These are phyloP conservation scores for Podaxis mareebaensis DNA, from an alignment of 768 basidiomycete genomes.

Conservation along the genomic window DNA sequence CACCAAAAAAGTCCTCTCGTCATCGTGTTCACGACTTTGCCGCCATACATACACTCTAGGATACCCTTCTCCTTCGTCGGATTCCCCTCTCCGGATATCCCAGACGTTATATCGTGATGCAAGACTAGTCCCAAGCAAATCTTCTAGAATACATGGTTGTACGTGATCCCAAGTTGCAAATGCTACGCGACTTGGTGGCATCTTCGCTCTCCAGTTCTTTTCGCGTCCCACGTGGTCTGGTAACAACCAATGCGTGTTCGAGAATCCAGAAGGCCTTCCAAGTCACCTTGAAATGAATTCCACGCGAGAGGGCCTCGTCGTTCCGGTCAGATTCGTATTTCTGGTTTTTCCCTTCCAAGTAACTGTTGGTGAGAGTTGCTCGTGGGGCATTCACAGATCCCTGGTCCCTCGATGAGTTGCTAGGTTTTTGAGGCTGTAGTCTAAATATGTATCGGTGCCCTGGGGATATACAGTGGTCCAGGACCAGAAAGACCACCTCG, in stretches of 20 bases:
- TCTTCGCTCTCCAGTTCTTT: slow-evolving; percentile 11
- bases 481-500: neutral
- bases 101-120: neutral
- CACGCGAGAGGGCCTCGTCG: slow-evolving; percentile 12
- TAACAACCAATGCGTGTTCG: slow-evolving; percentile 11
- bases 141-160: slow-evolving; percentile 16
- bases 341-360: neutral
- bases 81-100: slow-evolving; percentile 5
- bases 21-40: slow-evolving; percentile 2
- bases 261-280: slow-evolving; percentile 7
- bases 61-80: slow-evolving; percentile 7
- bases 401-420: neutral
- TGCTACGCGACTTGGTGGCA: slow-evolving; percentile 8
- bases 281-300: slow-evolving; percentile 12
- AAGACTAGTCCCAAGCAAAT: slow-evolving; percentile 10
- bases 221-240: slow-evolving; percentile 11
- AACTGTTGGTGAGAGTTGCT: no score
- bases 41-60: slow-evolving; percentile 9
- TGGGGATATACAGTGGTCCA: neutral
- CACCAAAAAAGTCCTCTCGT: slow-evolving; percentile 1
- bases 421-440: slow-evolving; percentile 2
- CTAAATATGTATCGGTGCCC: neutral
- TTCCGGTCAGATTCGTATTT: slow-evolving; percentile 11
- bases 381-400: no score
- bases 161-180: slow-evolving; percentile 14